Evolutionary conservation across 768 basidiomycete genomes (phyloP).

Genomic region (Psilocybe cyanescens): DNA sequence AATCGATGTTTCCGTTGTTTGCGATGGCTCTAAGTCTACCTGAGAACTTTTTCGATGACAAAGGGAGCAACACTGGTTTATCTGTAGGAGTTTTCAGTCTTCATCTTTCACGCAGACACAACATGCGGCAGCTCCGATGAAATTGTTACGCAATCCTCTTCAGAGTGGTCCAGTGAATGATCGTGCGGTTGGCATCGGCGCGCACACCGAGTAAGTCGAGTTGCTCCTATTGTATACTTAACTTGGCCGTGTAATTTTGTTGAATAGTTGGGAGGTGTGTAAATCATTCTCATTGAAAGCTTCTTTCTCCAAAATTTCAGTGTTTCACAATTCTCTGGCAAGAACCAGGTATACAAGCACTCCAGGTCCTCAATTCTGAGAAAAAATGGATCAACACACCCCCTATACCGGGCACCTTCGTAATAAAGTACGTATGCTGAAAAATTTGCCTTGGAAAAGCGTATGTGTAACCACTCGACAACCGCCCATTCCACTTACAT

Average conservation of each 20-base stretch:
- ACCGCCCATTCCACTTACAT: no score
- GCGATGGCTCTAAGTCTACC: constrained; percentile 80
- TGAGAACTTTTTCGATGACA: constrained; percentile 82
- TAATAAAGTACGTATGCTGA: constrained; percentile 69
- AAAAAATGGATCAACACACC: constrained; percentile 84
- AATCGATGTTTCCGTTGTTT: constrained; percentile 80
- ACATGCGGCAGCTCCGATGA: constrained; percentile 83
- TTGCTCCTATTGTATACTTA: not conserved
- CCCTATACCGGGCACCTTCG: constrained; percentile 78
- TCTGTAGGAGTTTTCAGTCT: not conserved
- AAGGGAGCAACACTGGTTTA: constrained; percentile 43
- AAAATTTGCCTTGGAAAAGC: no score
- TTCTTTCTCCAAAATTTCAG: constrained; percentile 33
- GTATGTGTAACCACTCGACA: no score
- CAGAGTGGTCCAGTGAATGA: constrained; percentile 64
- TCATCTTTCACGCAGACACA: constrained; percentile 50
- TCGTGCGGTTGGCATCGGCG: constrained; percentile 78
- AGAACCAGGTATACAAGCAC: constrained; percentile 69
- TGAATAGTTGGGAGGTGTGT: constrained; percentile 44
- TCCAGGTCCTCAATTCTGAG: constrained; percentile 81
- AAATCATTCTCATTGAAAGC: not conserved
- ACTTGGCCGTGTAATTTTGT: not conserved
- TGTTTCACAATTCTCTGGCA: constrained; percentile 91
- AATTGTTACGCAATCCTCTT: constrained; percentile 77
- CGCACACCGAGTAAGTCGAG: constrained; percentile 69